Evolutionary conservation across 768 basidiomycete species (phyloP).

Genomic region (Agaricus blazei): DNA sequence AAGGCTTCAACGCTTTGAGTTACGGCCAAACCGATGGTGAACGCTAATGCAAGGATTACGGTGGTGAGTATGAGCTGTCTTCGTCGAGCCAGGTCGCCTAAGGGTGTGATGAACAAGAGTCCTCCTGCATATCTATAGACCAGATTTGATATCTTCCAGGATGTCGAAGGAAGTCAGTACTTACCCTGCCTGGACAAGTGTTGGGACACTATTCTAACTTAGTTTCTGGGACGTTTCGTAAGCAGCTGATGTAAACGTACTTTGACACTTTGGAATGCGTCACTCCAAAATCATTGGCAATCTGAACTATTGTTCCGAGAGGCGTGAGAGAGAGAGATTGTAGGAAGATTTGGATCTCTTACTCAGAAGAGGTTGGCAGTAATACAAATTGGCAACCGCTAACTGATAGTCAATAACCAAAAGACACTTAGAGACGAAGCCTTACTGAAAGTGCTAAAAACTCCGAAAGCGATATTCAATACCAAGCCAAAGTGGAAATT

Average conservation of each 20-base stretch:
- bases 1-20: constrained; percentile 57
- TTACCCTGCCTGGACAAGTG: constrained; percentile 65
- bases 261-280: constrained; percentile 30
- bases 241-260: not conserved
- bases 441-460: constrained; percentile 53
- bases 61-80: constrained; percentile 64
- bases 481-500: constrained; percentile 50
- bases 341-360: constrained; percentile 16
- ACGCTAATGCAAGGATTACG: constrained; percentile 42
- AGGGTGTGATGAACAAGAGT: constrained; percentile 69
- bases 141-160: not conserved
- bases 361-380: constrained; percentile 79
- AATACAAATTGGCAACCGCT: constrained; percentile 78
- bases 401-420: not conserved
- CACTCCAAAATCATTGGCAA: constrained; percentile 27
- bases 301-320: constrained; percentile 30
- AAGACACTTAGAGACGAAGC: not conserved
- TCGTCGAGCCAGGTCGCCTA: constrained; percentile 79
- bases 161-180: constrained; percentile 1
- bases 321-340: not conserved
- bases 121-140: constrained; percentile 60
- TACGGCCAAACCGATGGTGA: constrained; percentile 70
- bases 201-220: constrained; percentile 45
- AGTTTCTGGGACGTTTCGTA: not conserved
- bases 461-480: constrained; percentile 54